Percentiles rank a stretch among this genome's conserved stretches.
These are phyloP conservation scores for Cenchrus fungigraminus DNA, from an alignment of 176 grass and related monocot genomes.

Conservation along the genomic window DNA sequence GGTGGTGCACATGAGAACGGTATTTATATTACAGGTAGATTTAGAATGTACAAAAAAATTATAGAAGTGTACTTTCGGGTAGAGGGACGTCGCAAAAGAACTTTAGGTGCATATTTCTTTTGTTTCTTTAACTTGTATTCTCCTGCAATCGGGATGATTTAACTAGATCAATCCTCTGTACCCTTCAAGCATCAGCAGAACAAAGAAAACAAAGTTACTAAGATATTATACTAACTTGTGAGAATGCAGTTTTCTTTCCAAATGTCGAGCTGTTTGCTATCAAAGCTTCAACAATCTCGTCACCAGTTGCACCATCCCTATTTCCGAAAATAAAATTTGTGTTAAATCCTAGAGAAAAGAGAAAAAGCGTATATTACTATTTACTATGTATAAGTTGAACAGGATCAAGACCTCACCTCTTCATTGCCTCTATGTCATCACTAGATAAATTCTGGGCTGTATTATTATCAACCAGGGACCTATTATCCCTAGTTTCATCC, in stretches of 20 bases:
- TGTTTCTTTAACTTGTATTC: constrained; percentile 99
- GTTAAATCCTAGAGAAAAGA: not conserved
- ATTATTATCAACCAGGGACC: constrained; percentile 88
- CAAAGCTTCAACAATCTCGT: constrained; percentile 85
- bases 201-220: not conserved
- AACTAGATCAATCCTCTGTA: constrained; percentile 13
- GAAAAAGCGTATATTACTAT: not conserved
- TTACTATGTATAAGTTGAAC: not conserved
- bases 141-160: constrained; percentile 52
- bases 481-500: constrained; percentile 78
- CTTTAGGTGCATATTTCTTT: constrained; percentile 97
- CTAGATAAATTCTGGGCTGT: constrained; percentile 88
- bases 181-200: constrained; percentile 6
- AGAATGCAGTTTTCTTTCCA: constrained; percentile 82
- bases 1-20: not conserved
- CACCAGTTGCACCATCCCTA: constrained; percentile 81
- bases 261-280: constrained; percentile 95
- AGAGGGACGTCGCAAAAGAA: constrained; percentile 80
- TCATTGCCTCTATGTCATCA: constrained; percentile 90
- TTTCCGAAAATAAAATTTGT: constrained; percentile 14
- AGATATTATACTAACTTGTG: constrained; percentile 62
- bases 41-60: not conserved
- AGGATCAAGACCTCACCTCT: constrained; percentile 53
- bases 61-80: constrained; percentile 60
- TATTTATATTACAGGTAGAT: not conserved